These are phyloP conservation scores for Tetramitus jugosus DNA, from an alignment of 208 protist species.

Conservation along the genomic window DNA sequence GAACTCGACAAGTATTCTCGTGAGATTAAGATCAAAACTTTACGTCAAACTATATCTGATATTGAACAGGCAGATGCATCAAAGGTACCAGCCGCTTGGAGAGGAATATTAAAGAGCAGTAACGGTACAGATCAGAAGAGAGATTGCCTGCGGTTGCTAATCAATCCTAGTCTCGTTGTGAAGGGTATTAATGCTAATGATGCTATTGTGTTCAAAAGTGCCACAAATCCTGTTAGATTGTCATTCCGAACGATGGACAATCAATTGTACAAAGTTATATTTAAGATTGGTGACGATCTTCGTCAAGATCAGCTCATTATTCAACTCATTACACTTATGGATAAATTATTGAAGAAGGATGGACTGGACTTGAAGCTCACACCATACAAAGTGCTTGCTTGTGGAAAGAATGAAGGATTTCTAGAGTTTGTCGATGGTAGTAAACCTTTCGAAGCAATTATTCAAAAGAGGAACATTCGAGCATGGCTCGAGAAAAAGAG, in stretches of 20 bases:
- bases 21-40: background rate
- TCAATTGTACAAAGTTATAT: constrained; percentile 36
- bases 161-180: background rate
- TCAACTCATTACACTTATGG: constrained; percentile 67
- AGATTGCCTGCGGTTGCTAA: background rate
- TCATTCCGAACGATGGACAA: constrained; percentile 21
- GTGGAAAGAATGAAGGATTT: constrained; percentile 52
- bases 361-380: constrained; percentile 83
- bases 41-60: background rate
- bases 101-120: background rate
- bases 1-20: background rate
- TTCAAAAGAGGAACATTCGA: too few relatives aligned
- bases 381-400: constrained; percentile 80
- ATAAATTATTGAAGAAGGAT: constrained; percentile 74
- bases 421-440: background rate
- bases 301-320: constrained; percentile 68
- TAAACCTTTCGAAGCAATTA: background rate
- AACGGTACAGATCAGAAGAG: too few relatives aligned
- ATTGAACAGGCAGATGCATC: background rate
- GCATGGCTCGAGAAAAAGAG: background rate
- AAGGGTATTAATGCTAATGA: background rate
- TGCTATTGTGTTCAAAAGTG: background rate
- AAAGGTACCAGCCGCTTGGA: background rate
- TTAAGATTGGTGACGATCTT: constrained; percentile 61
- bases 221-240: background rate